A percentile compares a stretch with the other conserved stretches of the same genome.
These are phyloP conservation scores for Dimocarpus longan DNA, from an alignment of 345 rosid species.

Conservation along the genomic window DNA sequence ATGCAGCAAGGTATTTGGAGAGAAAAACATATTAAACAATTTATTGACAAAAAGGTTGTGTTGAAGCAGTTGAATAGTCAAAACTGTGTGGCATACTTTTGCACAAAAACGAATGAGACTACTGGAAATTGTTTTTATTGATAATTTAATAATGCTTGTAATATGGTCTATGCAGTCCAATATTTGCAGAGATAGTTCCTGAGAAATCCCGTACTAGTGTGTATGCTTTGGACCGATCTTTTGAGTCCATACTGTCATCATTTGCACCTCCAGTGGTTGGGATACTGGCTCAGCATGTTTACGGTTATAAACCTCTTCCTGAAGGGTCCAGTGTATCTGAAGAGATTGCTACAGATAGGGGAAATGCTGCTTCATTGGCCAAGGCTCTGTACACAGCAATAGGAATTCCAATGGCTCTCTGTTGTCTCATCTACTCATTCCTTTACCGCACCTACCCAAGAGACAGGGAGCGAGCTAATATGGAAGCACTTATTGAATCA, in stretches of 20 bases:
- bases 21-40: not conserved
- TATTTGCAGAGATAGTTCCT: conserved; percentile 91
- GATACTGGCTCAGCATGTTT: conserved; percentile 75
- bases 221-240: conserved; percentile 76
- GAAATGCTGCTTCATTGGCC: conserved; percentile 73
- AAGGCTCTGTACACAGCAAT: conserved; percentile 80
- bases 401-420: conserved; percentile 74
- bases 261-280: conserved; percentile 93
- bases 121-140: not conserved
- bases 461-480: conserved; percentile 73
- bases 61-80: not conserved
- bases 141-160: not conserved
- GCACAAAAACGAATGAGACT: not conserved
- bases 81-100: not conserved
- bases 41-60: not conserved
- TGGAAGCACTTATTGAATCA: conserved; percentile 74
- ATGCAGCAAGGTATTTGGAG: not conserved
- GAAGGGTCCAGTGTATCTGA: conserved; percentile 43
- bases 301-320: conserved; percentile 72
- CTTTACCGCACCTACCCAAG: conserved; percentile 77
- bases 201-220: conserved; percentile 80
- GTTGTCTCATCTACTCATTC: conserved; percentile 76
- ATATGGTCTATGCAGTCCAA: conserved; percentile 57
- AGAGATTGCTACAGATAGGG: conserved; percentile 66
- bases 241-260: conserved; percentile 77